Base-by-base conservation (phyloP, 1,284 basidiomycete species). In the Puccinia triticina region DNA sequence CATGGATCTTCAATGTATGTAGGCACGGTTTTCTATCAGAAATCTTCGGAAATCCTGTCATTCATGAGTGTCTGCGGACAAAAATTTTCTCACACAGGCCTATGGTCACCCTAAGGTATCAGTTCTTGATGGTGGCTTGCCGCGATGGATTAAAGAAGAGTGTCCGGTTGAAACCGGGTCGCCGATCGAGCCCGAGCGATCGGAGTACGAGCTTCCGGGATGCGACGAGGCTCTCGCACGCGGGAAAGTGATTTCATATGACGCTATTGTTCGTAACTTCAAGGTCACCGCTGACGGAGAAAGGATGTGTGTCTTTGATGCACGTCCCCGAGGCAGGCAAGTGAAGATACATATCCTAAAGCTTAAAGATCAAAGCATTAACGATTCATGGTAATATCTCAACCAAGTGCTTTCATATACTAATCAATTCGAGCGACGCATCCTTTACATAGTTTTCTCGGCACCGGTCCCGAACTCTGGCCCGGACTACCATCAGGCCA, bases 401-500 rank as follows among this genome's bases (percentile, higher is more conserved):
- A 71, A 18, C 40, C 77, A 53, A 53, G 21, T 57, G n/a, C 18
- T 12, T 7, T 12, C 12, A 7, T 23, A 29, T 32, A 61, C 48
- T 34, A 21, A 26, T 40, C 21, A 75, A 26, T 11, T 8, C 50
- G 40, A 7, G 2, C 18, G 21, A n/a, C n/a, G n/a, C n/a, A n/a
- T n/a, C n/a, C n/a, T n/a, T 48, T 48, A 5, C 23, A 5, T 83
- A 85, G 85, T 40, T 88, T 87, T 83, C 84, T 86, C 53, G 96
- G 96, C 34, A 89, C 89, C 40, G 92, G 92, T 71, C 93, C 95
- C 10, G 97, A 99, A 87, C 97, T 97, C 5, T 91, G 96, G 26
- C 90, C 93, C 0, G 92, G 92, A 11, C 89, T 99, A 73, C 90
- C 93, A 12, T 94, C 93, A 0, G 97, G 97, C 0, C 97, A 99